A percentile compares a stretch with the other conserved stretches of the same genome.
Conservation (phyloP, 768 basidiomycete genomes). For the Russula abietina region DNA sequence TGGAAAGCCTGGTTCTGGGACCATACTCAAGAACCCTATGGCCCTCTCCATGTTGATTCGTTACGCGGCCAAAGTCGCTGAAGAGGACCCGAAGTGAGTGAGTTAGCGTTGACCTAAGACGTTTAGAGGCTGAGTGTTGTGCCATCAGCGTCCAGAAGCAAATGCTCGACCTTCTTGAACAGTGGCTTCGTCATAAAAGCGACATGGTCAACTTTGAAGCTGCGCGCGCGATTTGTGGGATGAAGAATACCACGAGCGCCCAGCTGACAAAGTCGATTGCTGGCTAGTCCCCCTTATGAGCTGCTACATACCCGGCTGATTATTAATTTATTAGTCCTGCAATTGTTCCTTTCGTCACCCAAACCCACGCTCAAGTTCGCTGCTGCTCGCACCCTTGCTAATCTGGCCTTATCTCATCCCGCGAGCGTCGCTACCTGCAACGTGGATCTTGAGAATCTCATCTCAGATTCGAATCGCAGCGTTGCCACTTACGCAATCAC, state of each 20-base stretch:
- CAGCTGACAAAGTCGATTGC: slow-evolving; percentile 87
- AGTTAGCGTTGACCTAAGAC: slow-evolving; percentile 31
- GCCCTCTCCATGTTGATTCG: slow-evolving; percentile 98
- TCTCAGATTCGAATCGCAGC: slow-evolving; percentile 90
- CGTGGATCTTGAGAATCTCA: slow-evolving; percentile 92
- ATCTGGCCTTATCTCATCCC: slow-evolving; percentile 83
- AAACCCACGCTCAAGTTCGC: slow-evolving; percentile 96
- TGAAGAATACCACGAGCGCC: slow-evolving; percentile 71
- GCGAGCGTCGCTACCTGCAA: slow-evolving; percentile 86
- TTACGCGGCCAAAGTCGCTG: slow-evolving; percentile 97
- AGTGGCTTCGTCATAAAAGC: slow-evolving; percentile 95
- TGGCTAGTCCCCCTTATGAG: slow-evolving; percentile 44
- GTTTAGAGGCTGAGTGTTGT: slow-evolving; percentile 8
- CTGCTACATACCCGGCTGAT: neutral
- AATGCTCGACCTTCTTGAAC: slow-evolving; percentile 90
- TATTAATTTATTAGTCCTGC: slow-evolving; percentile 56
- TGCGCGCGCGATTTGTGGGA: slow-evolving; percentile 94
- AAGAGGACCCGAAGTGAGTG: slow-evolving; percentile 99
- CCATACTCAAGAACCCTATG: slow-evolving; percentile 90
- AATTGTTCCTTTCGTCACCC: slow-evolving; percentile 92
- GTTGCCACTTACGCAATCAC: slow-evolving; percentile 99
- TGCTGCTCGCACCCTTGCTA: slow-evolving; percentile 89
- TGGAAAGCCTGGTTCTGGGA: slow-evolving; percentile 76
- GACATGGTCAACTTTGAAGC: slow-evolving; percentile 99
- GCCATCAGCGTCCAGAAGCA: slow-evolving; percentile 72